Evolutionary conservation across 2,329 filamentous ascomycete genomes (phyloP).

Genomic region (Teratosphaeria viscida): DNA sequence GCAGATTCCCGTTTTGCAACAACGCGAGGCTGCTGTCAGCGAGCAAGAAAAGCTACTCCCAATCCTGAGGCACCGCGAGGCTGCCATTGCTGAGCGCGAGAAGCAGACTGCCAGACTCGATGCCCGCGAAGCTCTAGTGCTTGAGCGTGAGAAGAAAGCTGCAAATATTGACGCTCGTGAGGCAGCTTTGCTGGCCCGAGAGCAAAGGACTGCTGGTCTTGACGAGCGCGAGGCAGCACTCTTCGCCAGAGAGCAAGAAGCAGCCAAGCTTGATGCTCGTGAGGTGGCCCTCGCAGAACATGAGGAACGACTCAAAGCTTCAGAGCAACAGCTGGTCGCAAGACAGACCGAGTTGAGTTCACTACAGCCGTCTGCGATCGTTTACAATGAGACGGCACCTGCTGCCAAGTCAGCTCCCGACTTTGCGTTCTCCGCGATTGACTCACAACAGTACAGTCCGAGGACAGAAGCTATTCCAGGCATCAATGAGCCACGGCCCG

Average conservation of each 20-base stretch:
- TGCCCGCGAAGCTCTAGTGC: not conserved
- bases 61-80: not conserved
- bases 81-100: not conserved
- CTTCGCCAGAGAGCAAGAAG: not conserved
- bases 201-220: not conserved
- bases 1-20: not conserved
- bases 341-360: not conserved
- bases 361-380: slow-evolving; percentile 23
- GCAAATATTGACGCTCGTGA: not conserved
- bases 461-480: slow-evolving; percentile 6
- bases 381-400: slow-evolving; percentile 30
- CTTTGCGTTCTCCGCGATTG: slow-evolving; percentile 22
- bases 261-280: not conserved
- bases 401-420: slow-evolving; percentile 6
- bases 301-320: not conserved
- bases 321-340: not conserved
- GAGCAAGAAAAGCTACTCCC: not conserved
- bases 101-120: not conserved
- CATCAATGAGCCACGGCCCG: slow-evolving; percentile 7
- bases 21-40: not conserved
- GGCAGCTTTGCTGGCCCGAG: not conserved
- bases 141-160: not conserved
- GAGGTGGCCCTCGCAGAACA: not conserved
- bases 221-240: not conserved
- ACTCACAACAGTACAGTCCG: slow-evolving; percentile 19